phyloP scores from a whole-genome alignment of 2,329 filamentous ascomycete genomes.

The Penicillium sp. region DNA sequence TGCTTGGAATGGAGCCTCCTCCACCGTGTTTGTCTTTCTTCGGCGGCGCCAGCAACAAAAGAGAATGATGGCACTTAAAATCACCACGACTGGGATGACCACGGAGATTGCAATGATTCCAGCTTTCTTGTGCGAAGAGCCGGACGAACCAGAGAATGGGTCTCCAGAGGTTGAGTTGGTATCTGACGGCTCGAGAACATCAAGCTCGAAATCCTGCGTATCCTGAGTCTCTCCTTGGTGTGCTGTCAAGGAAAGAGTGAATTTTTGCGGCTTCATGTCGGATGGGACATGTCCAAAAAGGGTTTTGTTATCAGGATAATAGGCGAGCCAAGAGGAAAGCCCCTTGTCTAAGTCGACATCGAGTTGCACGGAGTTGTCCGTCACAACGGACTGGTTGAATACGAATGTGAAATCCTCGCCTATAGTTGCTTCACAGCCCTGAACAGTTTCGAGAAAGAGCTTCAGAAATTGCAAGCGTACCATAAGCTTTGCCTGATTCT shows the following conservation, averaged over 20 bases:
- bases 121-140: slow-evolving; percentile 30
- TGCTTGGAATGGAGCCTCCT: slow-evolving; percentile 24
- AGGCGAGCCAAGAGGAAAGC: slow-evolving; percentile 50
- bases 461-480: slow-evolving; percentile 48
- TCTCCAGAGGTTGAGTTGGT: slow-evolving; percentile 18
- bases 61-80: slow-evolving; percentile 29
- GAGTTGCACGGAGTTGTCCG: slow-evolving; percentile 41
- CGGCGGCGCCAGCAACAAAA: slow-evolving; percentile 38
- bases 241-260: slow-evolving; percentile 47
- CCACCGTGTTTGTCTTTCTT: slow-evolving; percentile 23
- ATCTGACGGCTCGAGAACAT: slow-evolving; percentile 25
- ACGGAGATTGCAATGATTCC: slow-evolving; percentile 40
- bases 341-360: slow-evolving; percentile 44
- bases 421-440: slow-evolving; percentile 48
- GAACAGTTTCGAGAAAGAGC: slow-evolving; percentile 46
- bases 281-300: slow-evolving; percentile 52
- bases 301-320: slow-evolving; percentile 44
- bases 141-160: slow-evolving; percentile 20
- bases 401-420: slow-evolving; percentile 51
- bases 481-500: slow-evolving; percentile 58
- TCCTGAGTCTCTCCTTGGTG: slow-evolving; percentile 40
- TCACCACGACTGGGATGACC: slow-evolving; percentile 34
- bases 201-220: slow-evolving; percentile 47
- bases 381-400: slow-evolving; percentile 47
- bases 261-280: slow-evolving; percentile 37